These are phyloP conservation scores for Anethum foeniculum DNA, from an alignment of 140 eudicot species.

Conservation along the genomic window DNA sequence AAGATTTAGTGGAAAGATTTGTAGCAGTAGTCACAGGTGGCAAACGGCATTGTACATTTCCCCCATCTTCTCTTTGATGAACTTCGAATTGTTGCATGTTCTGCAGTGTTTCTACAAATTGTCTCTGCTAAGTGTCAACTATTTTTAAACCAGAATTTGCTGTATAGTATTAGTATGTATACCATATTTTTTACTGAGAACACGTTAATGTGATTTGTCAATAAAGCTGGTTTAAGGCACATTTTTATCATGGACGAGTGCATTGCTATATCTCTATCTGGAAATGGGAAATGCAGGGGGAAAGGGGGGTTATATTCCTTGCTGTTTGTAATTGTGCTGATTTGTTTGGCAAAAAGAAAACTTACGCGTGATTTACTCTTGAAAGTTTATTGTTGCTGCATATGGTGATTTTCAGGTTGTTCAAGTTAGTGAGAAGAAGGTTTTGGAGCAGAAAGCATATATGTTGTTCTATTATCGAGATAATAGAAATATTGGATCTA, in stretches of 20 bases:
- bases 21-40: background rate
- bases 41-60: background rate
- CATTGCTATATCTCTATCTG: background rate
- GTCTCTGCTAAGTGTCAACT: background rate
- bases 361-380: background rate
- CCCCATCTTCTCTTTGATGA: background rate
- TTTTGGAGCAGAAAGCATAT: constrained; percentile 93
- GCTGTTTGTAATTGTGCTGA: background rate
- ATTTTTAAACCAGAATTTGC: background rate
- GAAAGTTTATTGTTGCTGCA: background rate
- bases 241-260: background rate
- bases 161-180: background rate
- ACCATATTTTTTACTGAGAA: background rate
- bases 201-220: background rate
- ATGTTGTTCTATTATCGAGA: constrained; percentile 82
- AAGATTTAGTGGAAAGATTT: background rate
- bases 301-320: background rate
- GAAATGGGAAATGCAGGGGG: background rate
- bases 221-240: too few relatives aligned
- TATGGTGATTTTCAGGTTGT: constrained; percentile 39
- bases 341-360: background rate
- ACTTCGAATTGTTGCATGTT: background rate
- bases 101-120: background rate
- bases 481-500: constrained; percentile 26
- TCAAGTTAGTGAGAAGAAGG: constrained; percentile 79